Base-by-base conservation (phyloP, 306 rosid species). In the Malus fusca region DNA sequence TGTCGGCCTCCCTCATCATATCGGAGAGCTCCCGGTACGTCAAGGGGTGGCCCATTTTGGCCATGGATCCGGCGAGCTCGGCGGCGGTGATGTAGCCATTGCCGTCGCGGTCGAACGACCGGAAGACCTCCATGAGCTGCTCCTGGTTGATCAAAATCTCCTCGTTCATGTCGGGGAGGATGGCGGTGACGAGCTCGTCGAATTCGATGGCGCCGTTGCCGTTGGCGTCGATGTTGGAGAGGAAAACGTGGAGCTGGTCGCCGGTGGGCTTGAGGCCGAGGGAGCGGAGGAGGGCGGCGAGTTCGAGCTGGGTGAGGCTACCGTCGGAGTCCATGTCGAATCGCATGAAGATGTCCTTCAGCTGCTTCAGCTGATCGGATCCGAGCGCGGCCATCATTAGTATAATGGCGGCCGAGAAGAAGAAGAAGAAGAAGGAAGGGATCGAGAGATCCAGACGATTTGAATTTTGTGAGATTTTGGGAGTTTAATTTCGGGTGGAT, bases 251-350 rank as follows among this genome's bases (percentile, higher is more conserved):
- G 55, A 93, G 74, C 30, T 93, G 89, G 55, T 93, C 97, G 11
- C 97, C 98, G 30, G 84, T 22, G 40, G 97, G 93, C 68, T 87
- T 93, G 18, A 93, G 66, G 33, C 98, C 98, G 4, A 93, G 93
- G 10, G 98, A 89, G 0, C 97, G 95, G 44, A 93, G 97, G 12
- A 91, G 93, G 4, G 97, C 97, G 14, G 92, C 98, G 8, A 93
- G 88, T 75, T 93, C 98, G 2, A 93, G 88, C 21, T 85, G 97
- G 19, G 98, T 93, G 35, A 93, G 89, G 89, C 98, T 93, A 4
- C 98, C 98, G 46, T 93, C 98, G 4, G 90, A 75, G 79, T 93
- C 91, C 96, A 93, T 88, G 85, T 93, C 98, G 42, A 93, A 93
- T 4, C 97, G 89, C 21, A 25, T 59, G 88, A 93, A 93, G 55